A percentile compares a stretch with the other conserved stretches of the same genome.
phyloP scores from a whole-genome alignment of 164 flowering plant species.

The Vitis riparia region DNA sequence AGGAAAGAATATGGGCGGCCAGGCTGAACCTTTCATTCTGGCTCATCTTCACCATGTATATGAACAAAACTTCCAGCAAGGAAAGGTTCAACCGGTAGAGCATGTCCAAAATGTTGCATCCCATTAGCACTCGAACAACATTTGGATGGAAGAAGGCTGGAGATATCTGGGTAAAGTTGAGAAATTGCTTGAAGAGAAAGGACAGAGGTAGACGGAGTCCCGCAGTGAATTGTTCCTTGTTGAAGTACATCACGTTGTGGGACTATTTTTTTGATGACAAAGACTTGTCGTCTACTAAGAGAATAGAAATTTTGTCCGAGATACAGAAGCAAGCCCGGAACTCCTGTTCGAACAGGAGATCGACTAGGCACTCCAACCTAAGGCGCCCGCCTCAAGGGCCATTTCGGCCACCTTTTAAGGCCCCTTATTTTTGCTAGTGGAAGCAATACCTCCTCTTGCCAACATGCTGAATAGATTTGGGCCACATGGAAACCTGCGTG shows the following conservation, averaged over 20 bases:
- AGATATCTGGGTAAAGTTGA: too few relatives aligned
- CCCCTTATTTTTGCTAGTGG: too few relatives aligned
- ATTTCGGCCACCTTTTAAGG: fast-evolving
- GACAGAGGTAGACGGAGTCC: fast-evolving
- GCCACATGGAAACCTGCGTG: fast-evolving
- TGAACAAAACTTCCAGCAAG: fast-evolving
- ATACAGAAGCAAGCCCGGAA: too few relatives aligned
- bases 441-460: too few relatives aligned
- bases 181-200: too few relatives aligned
- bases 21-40: too few relatives aligned
- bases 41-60: too few relatives aligned
- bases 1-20: fast-evolving
- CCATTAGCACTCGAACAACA: fast-evolving
- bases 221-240: fast-evolving
- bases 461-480: fast-evolving
- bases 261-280: fast-evolving
- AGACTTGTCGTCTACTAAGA: fast-evolving
- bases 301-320: too few relatives aligned
- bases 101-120: fast-evolving
- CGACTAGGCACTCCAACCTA: fast-evolving
- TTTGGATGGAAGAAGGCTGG: too few relatives aligned
- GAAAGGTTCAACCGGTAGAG: fast-evolving
- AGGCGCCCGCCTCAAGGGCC: fast-evolving
- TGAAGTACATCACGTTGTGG: too few relatives aligned
- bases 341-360: too few relatives aligned